Conservation (phyloP, 176 grass and related monocot genomes). For the Typha latifolia region DNA sequence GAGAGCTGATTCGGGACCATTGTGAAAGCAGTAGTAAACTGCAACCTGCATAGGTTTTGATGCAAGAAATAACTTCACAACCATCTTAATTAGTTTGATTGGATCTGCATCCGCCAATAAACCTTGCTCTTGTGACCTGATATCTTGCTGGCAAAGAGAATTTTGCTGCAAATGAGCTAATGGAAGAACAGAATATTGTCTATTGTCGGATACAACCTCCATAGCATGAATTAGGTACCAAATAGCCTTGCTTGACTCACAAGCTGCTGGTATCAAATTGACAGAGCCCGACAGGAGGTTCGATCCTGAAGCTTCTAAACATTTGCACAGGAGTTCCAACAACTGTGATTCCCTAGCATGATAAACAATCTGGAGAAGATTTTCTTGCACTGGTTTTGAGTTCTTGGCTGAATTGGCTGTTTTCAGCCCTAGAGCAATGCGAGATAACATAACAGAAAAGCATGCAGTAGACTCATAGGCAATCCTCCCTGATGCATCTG, state of each 20-base stretch:
- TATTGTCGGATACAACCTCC: conserved; percentile 60
- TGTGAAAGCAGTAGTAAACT: conserved; percentile 86
- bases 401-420: conserved; percentile 48
- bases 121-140: conserved; percentile 26
- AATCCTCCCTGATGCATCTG: conserved; percentile 76
- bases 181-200: conserved; percentile 63
- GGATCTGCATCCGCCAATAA: conserved; percentile 41
- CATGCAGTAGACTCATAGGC: conserved; percentile 76
- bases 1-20: conserved; percentile 81
- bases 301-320: conserved; percentile 57
- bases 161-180: conserved; percentile 50
- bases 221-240: conserved; percentile 82
- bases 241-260: conserved; percentile 88
- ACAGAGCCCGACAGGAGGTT: conserved; percentile 60
- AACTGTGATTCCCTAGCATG: conserved; percentile 47
- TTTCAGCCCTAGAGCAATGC: conserved; percentile 49
- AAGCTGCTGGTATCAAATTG: conserved; percentile 93
- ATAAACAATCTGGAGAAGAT: conserved; percentile 56
- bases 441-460: conserved; percentile 69
- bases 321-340: conserved; percentile 55
- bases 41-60: conserved; percentile 74
- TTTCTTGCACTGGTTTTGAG: conserved; percentile 38
- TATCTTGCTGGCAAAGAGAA: conserved; percentile 27
- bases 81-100: conserved; percentile 42
- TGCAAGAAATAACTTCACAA: conserved; percentile 60